Conservation (phyloP, 2,329 filamentous ascomycete genomes). For the Sporothrix schenckii region DNA sequence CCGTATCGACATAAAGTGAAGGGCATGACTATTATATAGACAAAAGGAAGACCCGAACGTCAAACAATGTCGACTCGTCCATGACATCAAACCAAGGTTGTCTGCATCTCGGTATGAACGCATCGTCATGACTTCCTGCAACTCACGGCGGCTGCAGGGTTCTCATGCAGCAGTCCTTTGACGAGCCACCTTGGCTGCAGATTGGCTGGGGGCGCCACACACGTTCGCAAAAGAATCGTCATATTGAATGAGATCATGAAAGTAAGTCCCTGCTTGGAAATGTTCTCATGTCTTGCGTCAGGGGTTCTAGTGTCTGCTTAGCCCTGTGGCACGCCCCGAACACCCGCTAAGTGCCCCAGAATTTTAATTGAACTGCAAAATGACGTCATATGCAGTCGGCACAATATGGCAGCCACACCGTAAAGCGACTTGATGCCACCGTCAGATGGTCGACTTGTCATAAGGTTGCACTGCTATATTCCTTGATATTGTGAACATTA, state of each 20-base stretch:
- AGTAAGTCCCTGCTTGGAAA: neutral
- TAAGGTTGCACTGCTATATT: constrained; percentile 18
- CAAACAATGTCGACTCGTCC: neutral
- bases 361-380: neutral
- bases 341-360: neutral
- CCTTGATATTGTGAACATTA: neutral
- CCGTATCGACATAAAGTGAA: neutral
- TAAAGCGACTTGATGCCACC: neutral
- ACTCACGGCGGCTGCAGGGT: neutral
- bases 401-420: neutral
- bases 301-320: neutral
- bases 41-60: neutral
- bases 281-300: constrained; percentile 9
- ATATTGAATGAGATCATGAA: constrained; percentile 14
- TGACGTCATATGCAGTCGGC: neutral
- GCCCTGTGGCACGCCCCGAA: neutral
- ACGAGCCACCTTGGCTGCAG: neutral
- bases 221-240: neutral
- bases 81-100: constrained; percentile 24
- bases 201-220: constrained; percentile 14
- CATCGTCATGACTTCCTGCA: constrained; percentile 17
- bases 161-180: constrained; percentile 1
- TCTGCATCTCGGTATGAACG: constrained; percentile 16
- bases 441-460: neutral
- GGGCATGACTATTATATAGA: constrained; percentile 13